Evolutionary conservation across 495 filamentous ascomycete species (phyloP).

Genomic region (Lasiosphaeria miniovina): DNA sequence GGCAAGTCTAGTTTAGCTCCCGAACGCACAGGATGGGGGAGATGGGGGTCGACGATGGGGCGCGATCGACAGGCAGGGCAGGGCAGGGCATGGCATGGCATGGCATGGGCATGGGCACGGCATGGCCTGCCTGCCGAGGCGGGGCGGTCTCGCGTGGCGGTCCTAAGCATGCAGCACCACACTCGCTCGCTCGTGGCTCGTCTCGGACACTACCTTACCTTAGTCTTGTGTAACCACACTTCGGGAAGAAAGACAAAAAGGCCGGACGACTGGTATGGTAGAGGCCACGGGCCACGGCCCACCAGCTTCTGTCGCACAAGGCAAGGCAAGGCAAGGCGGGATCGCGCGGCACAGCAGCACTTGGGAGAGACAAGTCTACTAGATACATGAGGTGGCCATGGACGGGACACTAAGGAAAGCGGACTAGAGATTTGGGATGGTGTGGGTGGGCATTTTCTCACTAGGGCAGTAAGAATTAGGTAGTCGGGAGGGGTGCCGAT

Average conservation of each 20-base stretch:
- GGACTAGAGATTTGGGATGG: too few species aligned
- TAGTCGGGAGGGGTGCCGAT: too few species aligned
- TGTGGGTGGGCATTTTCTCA: too few species aligned
- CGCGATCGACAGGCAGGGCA: too few species aligned
- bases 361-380: background rate
- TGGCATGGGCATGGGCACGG: too few species aligned
- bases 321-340: background rate
- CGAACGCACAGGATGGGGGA: background rate
- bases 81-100: slow-evolving; percentile 5
- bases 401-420: too few species aligned
- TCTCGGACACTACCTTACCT: background rate
- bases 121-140: background rate
- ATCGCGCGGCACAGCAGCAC: background rate
- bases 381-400: background rate
- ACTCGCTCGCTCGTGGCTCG: background rate
- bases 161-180: slow-evolving; percentile 10
- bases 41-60: background rate
- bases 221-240: slow-evolving; percentile 18
- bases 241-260: background rate
- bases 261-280: background rate
- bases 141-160: background rate
- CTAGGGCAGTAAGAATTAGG: too few species aligned
- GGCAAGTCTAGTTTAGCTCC: background rate
- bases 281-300: too few species aligned
- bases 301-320: background rate